These are phyloP conservation scores for Cordia subcordata DNA, from an alignment of 257 asterid genomes.

Conservation along the genomic window DNA sequence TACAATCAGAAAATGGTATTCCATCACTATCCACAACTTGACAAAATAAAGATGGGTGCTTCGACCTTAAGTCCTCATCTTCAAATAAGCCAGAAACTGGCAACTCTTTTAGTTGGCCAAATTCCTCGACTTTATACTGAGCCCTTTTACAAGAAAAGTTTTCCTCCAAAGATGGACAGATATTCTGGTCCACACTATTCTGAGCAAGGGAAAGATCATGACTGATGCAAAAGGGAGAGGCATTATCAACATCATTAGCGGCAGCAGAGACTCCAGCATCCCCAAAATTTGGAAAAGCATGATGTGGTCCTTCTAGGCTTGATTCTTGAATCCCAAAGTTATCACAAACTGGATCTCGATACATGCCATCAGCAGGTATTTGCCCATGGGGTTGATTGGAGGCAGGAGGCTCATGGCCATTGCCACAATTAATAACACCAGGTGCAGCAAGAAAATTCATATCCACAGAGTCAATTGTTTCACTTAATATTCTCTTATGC, in stretches of 20 bases:
- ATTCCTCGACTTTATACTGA: slow-evolving; percentile 10
- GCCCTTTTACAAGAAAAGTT: slow-evolving; percentile 19
- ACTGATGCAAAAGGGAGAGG: slow-evolving; percentile 19
- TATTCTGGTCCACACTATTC: slow-evolving; percentile 15
- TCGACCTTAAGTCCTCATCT: slow-evolving; percentile 25
- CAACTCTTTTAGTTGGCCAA: slow-evolving; percentile 26
- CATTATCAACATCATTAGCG: slow-evolving; percentile 11
- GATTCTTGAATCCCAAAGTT: slow-evolving; percentile 35
- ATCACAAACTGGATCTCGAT: slow-evolving; percentile 17
- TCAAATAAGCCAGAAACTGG: slow-evolving; percentile 26
- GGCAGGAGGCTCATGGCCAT: slow-evolving; percentile 19
- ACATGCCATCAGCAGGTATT: slow-evolving; percentile 14
- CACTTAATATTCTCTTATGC: slow-evolving; percentile 58
- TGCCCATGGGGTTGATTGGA: too few relatives aligned
- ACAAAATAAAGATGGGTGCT: slow-evolving; percentile 9
- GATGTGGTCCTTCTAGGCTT: slow-evolving; percentile 10
- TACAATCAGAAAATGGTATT: slow-evolving; percentile 16
- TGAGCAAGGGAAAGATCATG: slow-evolving; percentile 19
- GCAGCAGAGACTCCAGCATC: slow-evolving; percentile 20
- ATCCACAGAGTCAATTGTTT: slow-evolving; percentile 33
- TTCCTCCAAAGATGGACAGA: slow-evolving; percentile 20
- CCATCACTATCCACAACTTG: slow-evolving; percentile 19
- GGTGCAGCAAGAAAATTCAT: slow-evolving; percentile 29
- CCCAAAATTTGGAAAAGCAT: slow-evolving; percentile 24
- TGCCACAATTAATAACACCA: slow-evolving; percentile 19